Conservation (phyloP, 2,329 filamentous ascomycete genomes). For the Hymenoscyphus infarciens region DNA sequence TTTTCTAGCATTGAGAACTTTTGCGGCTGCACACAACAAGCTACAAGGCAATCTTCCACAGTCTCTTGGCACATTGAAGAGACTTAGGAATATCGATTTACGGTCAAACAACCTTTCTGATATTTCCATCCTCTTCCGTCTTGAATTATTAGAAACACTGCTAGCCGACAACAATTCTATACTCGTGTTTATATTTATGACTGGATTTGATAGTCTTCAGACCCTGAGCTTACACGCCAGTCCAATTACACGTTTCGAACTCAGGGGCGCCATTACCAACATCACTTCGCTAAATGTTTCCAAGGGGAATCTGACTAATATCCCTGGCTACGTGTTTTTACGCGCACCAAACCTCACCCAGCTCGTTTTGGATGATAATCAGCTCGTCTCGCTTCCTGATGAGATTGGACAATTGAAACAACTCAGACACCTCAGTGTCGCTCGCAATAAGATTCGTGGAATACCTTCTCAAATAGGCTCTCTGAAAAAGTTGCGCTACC, state of each 20-base stretch:
- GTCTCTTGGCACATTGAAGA: slow-evolving; percentile 69
- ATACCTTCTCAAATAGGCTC: slow-evolving; percentile 86
- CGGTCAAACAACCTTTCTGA: slow-evolving; percentile 90
- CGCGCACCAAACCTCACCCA: slow-evolving; percentile 90
- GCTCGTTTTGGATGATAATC: slow-evolving; percentile 88
- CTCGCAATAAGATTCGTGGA: slow-evolving; percentile 81
- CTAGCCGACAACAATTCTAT: slow-evolving; percentile 91
- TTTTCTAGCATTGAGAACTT: slow-evolving; percentile 74
- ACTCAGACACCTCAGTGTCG: slow-evolving; percentile 89
- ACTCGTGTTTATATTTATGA: slow-evolving; percentile 69
- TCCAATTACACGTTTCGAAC: slow-evolving; percentile 88
- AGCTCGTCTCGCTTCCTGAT: slow-evolving; percentile 83
- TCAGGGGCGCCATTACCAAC: slow-evolving; percentile 71
- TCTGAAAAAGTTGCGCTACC: slow-evolving; percentile 74
- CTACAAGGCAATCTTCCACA: slow-evolving; percentile 71
- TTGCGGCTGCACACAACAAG: slow-evolving; percentile 95
- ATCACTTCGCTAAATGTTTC: slow-evolving; percentile 85
- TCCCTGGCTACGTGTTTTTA: slow-evolving; percentile 82
- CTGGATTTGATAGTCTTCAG: slow-evolving; percentile 79
- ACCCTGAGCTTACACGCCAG: slow-evolving; percentile 89
- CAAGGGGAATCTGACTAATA: slow-evolving; percentile 82
- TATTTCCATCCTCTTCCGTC: slow-evolving; percentile 79
- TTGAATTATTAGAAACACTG: slow-evolving; percentile 83
- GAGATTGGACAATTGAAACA: slow-evolving; percentile 80
- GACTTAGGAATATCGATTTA: slow-evolving; percentile 85